Evolutionary conservation across 441 rosid species (phyloP).

Genomic region (Pelargonium myrrhifolium): DNA sequence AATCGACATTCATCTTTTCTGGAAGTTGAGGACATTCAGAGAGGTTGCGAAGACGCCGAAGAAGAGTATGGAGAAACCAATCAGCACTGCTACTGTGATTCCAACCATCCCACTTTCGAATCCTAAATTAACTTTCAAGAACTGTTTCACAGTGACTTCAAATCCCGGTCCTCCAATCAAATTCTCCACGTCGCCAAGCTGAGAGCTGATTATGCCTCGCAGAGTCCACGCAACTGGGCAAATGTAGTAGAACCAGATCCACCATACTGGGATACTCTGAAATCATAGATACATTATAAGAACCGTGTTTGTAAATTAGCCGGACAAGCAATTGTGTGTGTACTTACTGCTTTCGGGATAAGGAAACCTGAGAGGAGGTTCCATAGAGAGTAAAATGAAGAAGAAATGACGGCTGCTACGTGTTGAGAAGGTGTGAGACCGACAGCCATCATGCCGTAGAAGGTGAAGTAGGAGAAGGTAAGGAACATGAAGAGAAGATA

Average conservation of each 20-base stretch:
- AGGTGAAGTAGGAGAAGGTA: slow-evolving; percentile 86
- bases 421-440: slow-evolving; percentile 79
- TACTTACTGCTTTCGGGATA: slow-evolving; percentile 68
- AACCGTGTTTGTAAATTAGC: not conserved
- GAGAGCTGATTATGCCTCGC: slow-evolving; percentile 58
- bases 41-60: slow-evolving; percentile 56
- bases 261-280: slow-evolving; percentile 73
- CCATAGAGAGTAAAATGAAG: slow-evolving; percentile 93
- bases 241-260: slow-evolving; percentile 89
- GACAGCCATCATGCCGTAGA: slow-evolving; percentile 91
- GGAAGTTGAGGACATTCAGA: slow-evolving; percentile 64
- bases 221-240: slow-evolving; percentile 85
- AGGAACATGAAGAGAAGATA: slow-evolving; percentile 80
- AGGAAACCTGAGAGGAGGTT: slow-evolving; percentile 91
- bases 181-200: slow-evolving; percentile 73
- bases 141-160: slow-evolving; percentile 54
- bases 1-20: slow-evolving; percentile 41
- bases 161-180: slow-evolving; percentile 43
- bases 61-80: slow-evolving; percentile 52
- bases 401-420: slow-evolving; percentile 74
- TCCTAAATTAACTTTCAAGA: slow-evolving; percentile 41
- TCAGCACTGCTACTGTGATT: slow-evolving; percentile 41
- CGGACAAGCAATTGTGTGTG: not conserved
- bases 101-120: slow-evolving; percentile 44
- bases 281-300: slow-evolving; percentile 7